Evolutionary conservation across 2,329 filamentous ascomycete genomes (phyloP).

Genomic region (Penicillium sp.): DNA sequence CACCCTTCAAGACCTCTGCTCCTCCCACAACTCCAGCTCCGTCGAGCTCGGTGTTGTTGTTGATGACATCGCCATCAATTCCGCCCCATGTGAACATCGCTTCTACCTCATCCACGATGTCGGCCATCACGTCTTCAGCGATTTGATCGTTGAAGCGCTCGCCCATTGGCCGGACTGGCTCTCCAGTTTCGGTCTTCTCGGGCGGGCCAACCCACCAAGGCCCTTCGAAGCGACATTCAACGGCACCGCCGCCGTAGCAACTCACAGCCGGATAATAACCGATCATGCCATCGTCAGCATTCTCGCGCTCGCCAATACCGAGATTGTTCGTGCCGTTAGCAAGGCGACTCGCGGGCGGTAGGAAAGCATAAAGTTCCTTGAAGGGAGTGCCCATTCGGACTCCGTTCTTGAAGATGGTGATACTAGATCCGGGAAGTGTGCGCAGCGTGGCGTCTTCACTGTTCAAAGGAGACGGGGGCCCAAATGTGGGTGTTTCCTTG

Average conservation of each 20-base stretch:
- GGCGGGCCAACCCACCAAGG: constrained; percentile 87
- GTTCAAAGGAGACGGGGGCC: constrained; percentile 56
- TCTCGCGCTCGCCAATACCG: constrained; percentile 70
- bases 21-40: constrained; percentile 31
- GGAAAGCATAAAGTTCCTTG: constrained; percentile 80
- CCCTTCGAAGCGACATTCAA: constrained; percentile 90
- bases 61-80: constrained; percentile 36
- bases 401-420: constrained; percentile 93
- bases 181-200: constrained; percentile 48
- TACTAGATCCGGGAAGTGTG: constrained; percentile 79
- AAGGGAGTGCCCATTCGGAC: constrained; percentile 82
- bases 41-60: constrained; percentile 24
- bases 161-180: constrained; percentile 58
- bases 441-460: constrained; percentile 75
- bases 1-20: constrained; percentile 34
- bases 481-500: constrained; percentile 47
- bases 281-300: constrained; percentile 89
- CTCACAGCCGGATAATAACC: constrained; percentile 95
- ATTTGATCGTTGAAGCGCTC: constrained; percentile 91
- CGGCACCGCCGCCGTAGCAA: constrained; percentile 85
- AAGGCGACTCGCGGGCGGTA: constrained; percentile 75
- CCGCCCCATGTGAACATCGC: constrained; percentile 62
- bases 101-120: constrained; percentile 91
- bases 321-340: constrained; percentile 45
- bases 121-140: constrained; percentile 88